phyloP scores from a whole-genome alignment of 192 early-diverging fungal genomes.

The Coemansia sp. region DNA sequence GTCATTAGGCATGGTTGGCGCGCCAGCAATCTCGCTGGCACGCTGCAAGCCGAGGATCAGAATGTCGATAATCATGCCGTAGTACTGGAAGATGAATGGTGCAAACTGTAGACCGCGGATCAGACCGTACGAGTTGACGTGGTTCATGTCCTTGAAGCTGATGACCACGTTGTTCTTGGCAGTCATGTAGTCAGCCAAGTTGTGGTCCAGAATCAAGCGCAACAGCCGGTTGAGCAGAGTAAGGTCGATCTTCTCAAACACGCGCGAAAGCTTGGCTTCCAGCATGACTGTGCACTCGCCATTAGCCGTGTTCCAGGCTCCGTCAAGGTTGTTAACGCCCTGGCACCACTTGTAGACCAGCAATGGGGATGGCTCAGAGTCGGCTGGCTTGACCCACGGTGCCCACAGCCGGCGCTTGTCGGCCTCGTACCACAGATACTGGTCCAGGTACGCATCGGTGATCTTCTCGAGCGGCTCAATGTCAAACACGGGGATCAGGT shows the following conservation, averaged over 20 bases:
- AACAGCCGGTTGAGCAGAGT: conserved; percentile 92
- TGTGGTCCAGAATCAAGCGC: conserved; percentile 97
- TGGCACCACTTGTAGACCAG: conserved; percentile 99
- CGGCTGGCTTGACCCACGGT: conserved; percentile 98
- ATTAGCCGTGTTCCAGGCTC: conserved; percentile 89
- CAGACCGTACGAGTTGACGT: conserved; percentile 96
- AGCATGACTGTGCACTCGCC: conserved; percentile 97
- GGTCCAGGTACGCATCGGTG: conserved; percentile 98
- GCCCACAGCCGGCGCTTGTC: conserved; percentile 98
- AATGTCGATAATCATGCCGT: conserved; percentile 95
- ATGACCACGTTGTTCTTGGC: conserved; percentile 99
- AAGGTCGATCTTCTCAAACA: conserved; percentile 98
- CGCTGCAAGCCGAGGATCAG: conserved; percentile 93
- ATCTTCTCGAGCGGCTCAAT: conserved; percentile 99
- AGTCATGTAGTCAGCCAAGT: conserved; percentile 99
- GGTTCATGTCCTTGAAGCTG: conserved; percentile 99
- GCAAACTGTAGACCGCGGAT: conserved; percentile 98
- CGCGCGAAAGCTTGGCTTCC: conserved; percentile 88
- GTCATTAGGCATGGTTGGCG: conserved; percentile 90
- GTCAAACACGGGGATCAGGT: conserved; percentile 97
- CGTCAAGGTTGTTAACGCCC: conserved; percentile 96
- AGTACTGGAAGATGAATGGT: conserved; percentile 98
- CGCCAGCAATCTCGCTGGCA: conserved; percentile 96
- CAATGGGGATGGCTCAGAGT: conserved; percentile 95
- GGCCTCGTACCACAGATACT: conserved; percentile 99